Conservation (phyloP, 106 monocot genomes). For the Dioscorea alata region DNA sequence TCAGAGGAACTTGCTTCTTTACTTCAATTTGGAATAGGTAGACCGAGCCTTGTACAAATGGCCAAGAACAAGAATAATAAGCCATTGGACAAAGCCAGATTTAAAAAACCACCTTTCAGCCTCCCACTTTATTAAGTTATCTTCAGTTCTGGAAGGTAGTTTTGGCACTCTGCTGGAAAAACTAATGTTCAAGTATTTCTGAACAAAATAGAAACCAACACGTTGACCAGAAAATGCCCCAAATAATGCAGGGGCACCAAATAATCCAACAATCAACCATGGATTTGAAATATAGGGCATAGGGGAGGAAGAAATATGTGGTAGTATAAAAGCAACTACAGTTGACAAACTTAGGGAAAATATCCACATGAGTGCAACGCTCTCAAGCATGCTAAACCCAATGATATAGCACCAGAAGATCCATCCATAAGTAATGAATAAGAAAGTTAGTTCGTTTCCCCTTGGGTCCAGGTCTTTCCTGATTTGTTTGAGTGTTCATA, state of each 20-base stretch:
- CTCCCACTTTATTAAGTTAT: constrained; percentile 50
- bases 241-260: constrained; percentile 85
- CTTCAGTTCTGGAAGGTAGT: constrained; percentile 12
- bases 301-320: constrained; percentile 53
- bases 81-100: constrained; percentile 87
- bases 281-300: constrained; percentile 72
- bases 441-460: no score
- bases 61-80: constrained; percentile 61
- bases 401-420: constrained; percentile 46
- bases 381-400: constrained; percentile 58
- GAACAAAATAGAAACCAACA: constrained; percentile 64
- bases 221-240: constrained; percentile 89
- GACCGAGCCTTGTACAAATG: constrained; percentile 57
- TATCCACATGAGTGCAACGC: constrained; percentile 73
- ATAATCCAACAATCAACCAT: constrained; percentile 76
- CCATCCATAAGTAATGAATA: constrained; percentile 83
- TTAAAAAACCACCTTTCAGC: constrained; percentile 98
- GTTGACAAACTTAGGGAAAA: constrained; percentile 55
- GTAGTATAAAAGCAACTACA: constrained; percentile 62
- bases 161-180: constrained; percentile 18
- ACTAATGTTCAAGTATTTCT: constrained; percentile 33
- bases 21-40: constrained; percentile 23
- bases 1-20: no score
- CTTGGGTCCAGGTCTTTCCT: no score
- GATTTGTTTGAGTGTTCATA: no score